A percentile compares a stretch with the other conserved stretches of the same genome.
Conservation (phyloP, 2,329 filamentous ascomycete genomes). For the Paecilomyces sp. region DNA sequence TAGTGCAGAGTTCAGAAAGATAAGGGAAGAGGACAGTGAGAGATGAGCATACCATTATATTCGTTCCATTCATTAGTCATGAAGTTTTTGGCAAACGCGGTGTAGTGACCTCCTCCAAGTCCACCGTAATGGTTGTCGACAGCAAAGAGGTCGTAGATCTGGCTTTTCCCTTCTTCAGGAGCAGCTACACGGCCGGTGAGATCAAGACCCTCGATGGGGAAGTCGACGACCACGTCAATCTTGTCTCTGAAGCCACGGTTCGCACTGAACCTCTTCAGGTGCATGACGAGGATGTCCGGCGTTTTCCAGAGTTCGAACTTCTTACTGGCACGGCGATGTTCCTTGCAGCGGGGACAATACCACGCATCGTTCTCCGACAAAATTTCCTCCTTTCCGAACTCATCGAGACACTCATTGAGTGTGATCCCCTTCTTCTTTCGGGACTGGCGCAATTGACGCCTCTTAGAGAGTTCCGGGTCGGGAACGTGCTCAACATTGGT, state of each 20-base stretch:
- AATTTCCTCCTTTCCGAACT: conserved; percentile 90
- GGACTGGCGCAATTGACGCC: conserved; percentile 54
- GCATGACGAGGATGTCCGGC: conserved; percentile 89
- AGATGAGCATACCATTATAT: conserved; percentile 70
- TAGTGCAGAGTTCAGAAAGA: conserved; percentile 23
- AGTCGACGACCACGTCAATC: conserved; percentile 83
- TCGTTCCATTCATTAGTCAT: conserved; percentile 86
- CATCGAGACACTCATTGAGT: conserved; percentile 83
- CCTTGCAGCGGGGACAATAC: conserved; percentile 96
- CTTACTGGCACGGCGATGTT: conserved; percentile 85
- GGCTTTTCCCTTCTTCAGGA: conserved; percentile 70
- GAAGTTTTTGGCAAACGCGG: conserved; percentile 89
- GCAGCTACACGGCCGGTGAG: conserved; percentile 72
- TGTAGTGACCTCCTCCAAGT: conserved; percentile 92
- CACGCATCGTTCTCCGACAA: conserved; percentile 93
- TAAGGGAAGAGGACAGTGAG: not conserved
- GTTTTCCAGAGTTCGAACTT: conserved; percentile 97
- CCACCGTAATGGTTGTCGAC: conserved; percentile 95
- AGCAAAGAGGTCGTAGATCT: conserved; percentile 87
- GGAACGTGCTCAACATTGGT: conserved; percentile 43
- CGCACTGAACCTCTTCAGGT: conserved; percentile 91
- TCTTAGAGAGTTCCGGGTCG: conserved; percentile 59
- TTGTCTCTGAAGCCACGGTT: conserved; percentile 79
- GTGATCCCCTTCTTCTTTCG: conserved; percentile 71
- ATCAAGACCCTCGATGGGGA: conserved; percentile 81